phyloP scores from a whole-genome alignment of 2,329 filamentous ascomycete genomes.

The Verticillium longisporum region DNA sequence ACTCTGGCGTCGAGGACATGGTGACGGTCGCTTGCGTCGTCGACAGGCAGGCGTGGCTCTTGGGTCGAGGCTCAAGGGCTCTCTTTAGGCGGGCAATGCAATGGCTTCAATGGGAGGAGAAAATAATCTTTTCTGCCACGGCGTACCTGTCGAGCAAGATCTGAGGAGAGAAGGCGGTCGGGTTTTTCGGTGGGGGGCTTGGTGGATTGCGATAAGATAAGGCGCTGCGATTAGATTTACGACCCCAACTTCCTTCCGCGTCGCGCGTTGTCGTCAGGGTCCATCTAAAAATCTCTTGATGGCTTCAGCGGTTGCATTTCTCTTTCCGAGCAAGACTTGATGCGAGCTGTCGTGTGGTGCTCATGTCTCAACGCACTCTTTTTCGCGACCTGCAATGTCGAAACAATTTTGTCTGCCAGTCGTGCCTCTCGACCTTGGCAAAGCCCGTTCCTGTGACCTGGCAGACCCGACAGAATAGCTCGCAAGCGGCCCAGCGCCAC shows the following conservation, averaged over 20 bases:
- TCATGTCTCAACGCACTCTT: constrained; percentile 17
- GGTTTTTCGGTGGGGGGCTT: background rate
- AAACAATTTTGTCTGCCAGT: constrained; percentile 28
- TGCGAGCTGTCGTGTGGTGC: background rate
- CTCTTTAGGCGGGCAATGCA: background rate
- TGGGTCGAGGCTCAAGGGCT: background rate
- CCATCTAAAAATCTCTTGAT: constrained; percentile 9
- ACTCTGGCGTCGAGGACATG: constrained; percentile 43
- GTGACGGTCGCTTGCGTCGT: constrained; percentile 12
- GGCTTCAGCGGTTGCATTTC: background rate
- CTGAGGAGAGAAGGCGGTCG: background rate
- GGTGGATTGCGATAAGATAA: background rate
- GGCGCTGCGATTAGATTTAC: constrained; percentile 8
- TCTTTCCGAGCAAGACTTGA: background rate
- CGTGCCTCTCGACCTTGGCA: constrained; percentile 25
- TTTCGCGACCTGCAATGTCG: constrained; percentile 24
- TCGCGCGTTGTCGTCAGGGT: constrained; percentile 4
- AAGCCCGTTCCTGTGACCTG: constrained; percentile 18
- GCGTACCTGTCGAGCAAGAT: background rate
- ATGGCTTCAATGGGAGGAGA: background rate
- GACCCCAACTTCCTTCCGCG: constrained; percentile 3
- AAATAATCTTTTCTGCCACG: constrained; percentile 3
- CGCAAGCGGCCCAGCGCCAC: constrained; percentile 12
- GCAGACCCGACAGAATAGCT: constrained; percentile 24
- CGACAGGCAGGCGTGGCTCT: constrained; percentile 4